Evolutionary conservation across 768 basidiomycete species (phyloP), one percentile per base, ranked within the genome.

Genomic region (Tephrocybe sp.): DNA sequence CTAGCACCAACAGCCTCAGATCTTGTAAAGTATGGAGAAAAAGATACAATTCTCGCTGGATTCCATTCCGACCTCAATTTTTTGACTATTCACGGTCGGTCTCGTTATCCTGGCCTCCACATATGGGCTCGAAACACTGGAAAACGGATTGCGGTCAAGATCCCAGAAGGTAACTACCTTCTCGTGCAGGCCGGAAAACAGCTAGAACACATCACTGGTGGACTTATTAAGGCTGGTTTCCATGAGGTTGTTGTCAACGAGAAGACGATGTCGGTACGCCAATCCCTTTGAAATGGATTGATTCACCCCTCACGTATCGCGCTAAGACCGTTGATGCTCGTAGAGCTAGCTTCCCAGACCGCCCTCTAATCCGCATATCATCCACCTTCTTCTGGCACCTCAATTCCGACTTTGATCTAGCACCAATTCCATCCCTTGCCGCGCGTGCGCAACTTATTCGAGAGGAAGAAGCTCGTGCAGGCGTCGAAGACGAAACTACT

Each of bases 311-410:
- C 8, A 20, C 12, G n/a, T 8, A 34, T 45, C 8, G 20, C 10
- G 34, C 16, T 34, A 20, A 49, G 87, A 75, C 80, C 13, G 83
- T 94, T 44, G 77, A 82, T 48, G 70, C 72, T 45, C 79, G 88
- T 36, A 85, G 77, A 58, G 56, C 58, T 10, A 72, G 79, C 52
- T 73, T 71, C 52, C 84, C 92, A 2, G 76, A 82, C 48, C 84
- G 95, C n/a, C 95, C 95, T 11, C 72, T 88, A 32, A 91, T 95
- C 57, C 86, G 95, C n/a, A 94, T 98, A 56, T 95, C 93, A 2
- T 95, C 92, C 1, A 98, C 94, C 0, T 94, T 95, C 68, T 97
- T 97, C 75, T 96, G 89, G 89, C 92, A 94, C 62, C 77, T 97
- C 11, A 90, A 84, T 0, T 92, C 93, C 1, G 90, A 94, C 65